Base-by-base conservation (phyloP, 306 rosid species). In the Cajanus cajan region DNA sequence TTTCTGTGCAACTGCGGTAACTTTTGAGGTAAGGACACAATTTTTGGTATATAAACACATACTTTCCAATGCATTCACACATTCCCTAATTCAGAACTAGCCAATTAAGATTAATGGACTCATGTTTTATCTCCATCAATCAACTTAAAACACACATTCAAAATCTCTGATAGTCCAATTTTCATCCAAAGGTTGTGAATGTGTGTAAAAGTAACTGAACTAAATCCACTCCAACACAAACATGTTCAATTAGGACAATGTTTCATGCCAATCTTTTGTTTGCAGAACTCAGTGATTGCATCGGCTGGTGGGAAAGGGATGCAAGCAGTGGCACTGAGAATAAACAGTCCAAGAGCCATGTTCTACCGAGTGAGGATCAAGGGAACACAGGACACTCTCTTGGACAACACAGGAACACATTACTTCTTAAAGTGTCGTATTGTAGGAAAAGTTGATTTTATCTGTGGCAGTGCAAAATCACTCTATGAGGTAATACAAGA, bases 251-350 rank as follows among this genome's bases (percentile, higher is more conserved):
- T 39, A 10, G 72, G 72, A 21, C 33, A 12, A 40, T 64, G 70
- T 37, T 24, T 16, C 16, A 64, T 57, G 10, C 19, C 8, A 39
- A 62, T n/a, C 5, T 10, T 73, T 22, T 76, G 44, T 12, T 15
- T 73, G 79, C 83, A 95, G 98, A 95, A 95, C 80, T 74, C 98
- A 12, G 91, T 91, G 59, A 88, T 83, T 57, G 88, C 97, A n/a
- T 69, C 71, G 15, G 86, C 96, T 16, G 90, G 94, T 75, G 92
- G 85, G 54, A 69, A 19, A 54, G 97, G 98, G 73, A 95, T 85
- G 92, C 99, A 95, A 83, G 99, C 86, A 75, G 99, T 95, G 33
- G 99, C 99, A 8, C 57, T 95, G 22, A 91, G 97, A 67, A 83
- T 93, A 50, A 65, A 89, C 28, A 91, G 99, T 34, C 72, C 88